Evolutionary conservation across 2,329 filamentous ascomycete species (phyloP), one percentile per base, ranked within the genome.

Genomic region (Rhynchosporium graminicola): DNA sequence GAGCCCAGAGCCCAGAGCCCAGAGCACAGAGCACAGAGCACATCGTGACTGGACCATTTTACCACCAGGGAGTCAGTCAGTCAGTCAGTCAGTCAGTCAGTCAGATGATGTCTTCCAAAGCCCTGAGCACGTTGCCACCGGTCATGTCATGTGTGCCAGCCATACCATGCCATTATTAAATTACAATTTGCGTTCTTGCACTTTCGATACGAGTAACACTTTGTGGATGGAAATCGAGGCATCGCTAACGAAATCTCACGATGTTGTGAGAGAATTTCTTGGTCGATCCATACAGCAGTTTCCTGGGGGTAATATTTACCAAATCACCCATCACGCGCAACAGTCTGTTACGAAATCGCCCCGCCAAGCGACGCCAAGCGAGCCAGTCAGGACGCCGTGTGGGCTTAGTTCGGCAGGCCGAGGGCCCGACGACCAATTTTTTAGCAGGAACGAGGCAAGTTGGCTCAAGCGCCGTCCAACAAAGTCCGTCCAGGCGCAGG

Each of bases 31-130:
- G 40, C 29, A 12, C 43, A 29, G 42, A 45, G 38, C 54, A 57
- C 36, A 45, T 56, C 52, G 20, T 36, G 50, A 52, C 29, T 31
- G 38, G 52, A 10, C 36, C 26, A 26, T 43, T 20, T 31, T 40
- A 57, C 42, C 33, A 45, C 38, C 46, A 20, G 20, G 20, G 9
- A 56, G 20, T 10, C n/a, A 31, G 20, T 29, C 45, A 45, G 48
- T 31, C 6, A 51, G n/a, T 12, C 12, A 26, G 54, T 57, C 40
- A 38, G 36, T 20, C 20, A 20, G 20, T 20, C 36, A 31, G 48
- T 57, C 59, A 59, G 57, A 65, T 67, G 67, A 66, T 67, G 65
- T 54, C 54, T 66, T 65, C 64, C 62, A 63, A 20, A n/a, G 46
- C 59, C 13, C 31, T 54, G 62, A 68, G 65, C 67, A 68, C 66